These are phyloP conservation scores for Fusarium equiseti DNA, from an alignment of 2,329 filamentous ascomycete species.

Conservation along the genomic window DNA sequence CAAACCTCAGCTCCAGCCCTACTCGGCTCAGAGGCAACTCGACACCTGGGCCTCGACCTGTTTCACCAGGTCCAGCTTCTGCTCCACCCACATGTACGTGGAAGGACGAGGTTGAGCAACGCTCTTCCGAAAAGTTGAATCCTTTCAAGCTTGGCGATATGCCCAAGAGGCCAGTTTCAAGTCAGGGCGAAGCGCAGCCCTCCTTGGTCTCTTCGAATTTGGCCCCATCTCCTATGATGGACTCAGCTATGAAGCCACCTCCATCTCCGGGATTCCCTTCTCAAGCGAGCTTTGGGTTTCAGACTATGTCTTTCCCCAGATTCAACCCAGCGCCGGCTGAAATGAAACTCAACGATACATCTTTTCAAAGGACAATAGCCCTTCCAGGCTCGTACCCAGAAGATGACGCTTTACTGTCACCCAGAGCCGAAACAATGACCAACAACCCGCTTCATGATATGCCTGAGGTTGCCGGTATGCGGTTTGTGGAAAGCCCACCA, in stretches of 20 bases:
- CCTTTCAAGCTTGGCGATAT: conserved; percentile 44
- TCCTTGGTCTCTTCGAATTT: conserved; percentile 19
- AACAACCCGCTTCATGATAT: conserved; percentile 70
- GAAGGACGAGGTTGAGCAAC: conserved; percentile 62
- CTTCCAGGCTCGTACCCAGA: conserved; percentile 53
- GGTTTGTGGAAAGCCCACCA: conserved; percentile 65
- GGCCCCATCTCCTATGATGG: conserved; percentile 28
- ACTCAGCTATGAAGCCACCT: conserved; percentile 54
- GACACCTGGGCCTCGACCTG: conserved; percentile 61
- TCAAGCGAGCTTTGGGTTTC: conserved; percentile 57
- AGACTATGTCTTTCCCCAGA: conserved; percentile 52
- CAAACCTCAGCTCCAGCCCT: conserved; percentile 55
- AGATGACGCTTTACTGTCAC: conserved; percentile 74
- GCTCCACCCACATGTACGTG: conserved; percentile 74
- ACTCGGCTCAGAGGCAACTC: conserved; percentile 66
- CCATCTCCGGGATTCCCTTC: conserved; percentile 60
- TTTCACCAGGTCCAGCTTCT: conserved; percentile 74
- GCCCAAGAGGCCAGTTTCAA: conserved; percentile 54
- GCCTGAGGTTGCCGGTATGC: conserved; percentile 61
- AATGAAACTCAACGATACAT: conserved; percentile 32
- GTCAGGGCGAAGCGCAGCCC: conserved; percentile 38
- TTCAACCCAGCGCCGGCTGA: conserved; percentile 35
- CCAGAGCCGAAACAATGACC: conserved; percentile 79
- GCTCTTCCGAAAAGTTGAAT: conserved; percentile 38
- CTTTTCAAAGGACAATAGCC: conserved; percentile 53